A percentile compares a stretch with the other conserved stretches of the same genome.
phyloP scores from a whole-genome alignment of 225 moss, liverwort and hornwort species.

The Marchantia polymorpha region DNA sequence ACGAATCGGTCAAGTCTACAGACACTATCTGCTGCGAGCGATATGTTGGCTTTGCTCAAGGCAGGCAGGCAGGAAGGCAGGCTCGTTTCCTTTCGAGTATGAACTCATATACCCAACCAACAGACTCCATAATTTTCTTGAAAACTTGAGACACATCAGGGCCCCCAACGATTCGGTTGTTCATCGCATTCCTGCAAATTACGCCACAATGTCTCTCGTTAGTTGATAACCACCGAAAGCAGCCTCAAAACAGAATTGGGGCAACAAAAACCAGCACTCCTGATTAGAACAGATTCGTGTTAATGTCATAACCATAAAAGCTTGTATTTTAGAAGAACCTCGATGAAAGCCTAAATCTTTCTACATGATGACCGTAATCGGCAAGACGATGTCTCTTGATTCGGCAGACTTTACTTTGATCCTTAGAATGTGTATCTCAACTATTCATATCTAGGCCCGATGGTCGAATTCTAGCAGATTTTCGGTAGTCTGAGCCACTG shows the following conservation, averaged over 20 bases:
- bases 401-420: no score
- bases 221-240: background rate
- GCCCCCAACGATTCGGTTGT: background rate
- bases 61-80: background rate
- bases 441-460: no score
- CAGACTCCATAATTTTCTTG: background rate
- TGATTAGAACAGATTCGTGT: background rate
- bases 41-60: background rate
- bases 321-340: no score
- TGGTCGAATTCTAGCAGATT: no score
- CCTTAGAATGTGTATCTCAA: no score
- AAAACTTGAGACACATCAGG: constrained; percentile 1
- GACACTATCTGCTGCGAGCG: background rate
- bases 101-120: background rate
- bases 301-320: no score
- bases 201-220: background rate
- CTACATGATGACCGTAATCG: no score
- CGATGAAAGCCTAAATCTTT: no score
- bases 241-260: background rate
- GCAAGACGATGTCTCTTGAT: no score
- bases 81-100: constrained; percentile 1
- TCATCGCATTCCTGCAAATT: constrained; percentile 6
- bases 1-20: background rate
- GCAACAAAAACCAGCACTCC: background rate
- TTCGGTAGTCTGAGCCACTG: no score